Evolutionary conservation across 495 filamentous ascomycete genomes (phyloP).

Genomic region (Beverwykella pulmonaria): DNA sequence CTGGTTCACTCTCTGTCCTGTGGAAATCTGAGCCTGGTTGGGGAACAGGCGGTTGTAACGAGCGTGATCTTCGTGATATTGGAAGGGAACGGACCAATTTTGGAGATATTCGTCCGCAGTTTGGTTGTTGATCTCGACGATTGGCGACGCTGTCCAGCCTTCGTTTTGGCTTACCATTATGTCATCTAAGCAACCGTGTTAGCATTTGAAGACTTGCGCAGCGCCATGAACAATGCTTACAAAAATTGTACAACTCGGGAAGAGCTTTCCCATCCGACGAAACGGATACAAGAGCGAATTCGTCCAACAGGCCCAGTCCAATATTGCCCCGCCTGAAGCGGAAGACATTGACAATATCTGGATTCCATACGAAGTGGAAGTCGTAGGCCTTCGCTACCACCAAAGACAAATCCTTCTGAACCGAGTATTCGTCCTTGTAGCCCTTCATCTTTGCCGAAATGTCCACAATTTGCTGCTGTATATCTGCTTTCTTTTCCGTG

Average conservation of each 20-base stretch:
- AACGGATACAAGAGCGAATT: conserved; percentile 35
- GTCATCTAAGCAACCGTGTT: conserved; percentile 14
- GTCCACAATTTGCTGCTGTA: conserved; percentile 48
- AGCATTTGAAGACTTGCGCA: not conserved
- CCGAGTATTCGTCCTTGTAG: conserved; percentile 51
- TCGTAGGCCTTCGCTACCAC: conserved; percentile 51
- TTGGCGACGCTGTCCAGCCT: conserved; percentile 25
- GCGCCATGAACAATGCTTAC: not conserved
- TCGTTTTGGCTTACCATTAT: conserved; percentile 22
- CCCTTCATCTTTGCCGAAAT: conserved; percentile 45
- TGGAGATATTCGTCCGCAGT: conserved; percentile 44
- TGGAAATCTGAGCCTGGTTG: conserved; percentile 38
- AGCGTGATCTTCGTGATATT: conserved; percentile 52
- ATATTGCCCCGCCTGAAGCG: conserved; percentile 26
- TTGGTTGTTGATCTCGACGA: conserved; percentile 46
- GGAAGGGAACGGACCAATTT: conserved; percentile 41
- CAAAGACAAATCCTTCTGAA: conserved; percentile 48
- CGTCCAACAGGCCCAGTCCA: conserved; percentile 13
- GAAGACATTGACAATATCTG: conserved; percentile 33
- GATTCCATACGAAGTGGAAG: conserved; percentile 51
- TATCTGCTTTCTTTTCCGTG: conserved; percentile 52
- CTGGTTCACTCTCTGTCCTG: not conserved
- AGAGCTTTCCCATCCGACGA: conserved; percentile 32
- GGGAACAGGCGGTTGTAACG: conserved; percentile 55
- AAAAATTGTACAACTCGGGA: conserved; percentile 35